These are phyloP conservation scores for Leccinum cinnamomeum DNA, from an alignment of 1,284 basidiomycete genomes.

Conservation along the genomic window DNA sequence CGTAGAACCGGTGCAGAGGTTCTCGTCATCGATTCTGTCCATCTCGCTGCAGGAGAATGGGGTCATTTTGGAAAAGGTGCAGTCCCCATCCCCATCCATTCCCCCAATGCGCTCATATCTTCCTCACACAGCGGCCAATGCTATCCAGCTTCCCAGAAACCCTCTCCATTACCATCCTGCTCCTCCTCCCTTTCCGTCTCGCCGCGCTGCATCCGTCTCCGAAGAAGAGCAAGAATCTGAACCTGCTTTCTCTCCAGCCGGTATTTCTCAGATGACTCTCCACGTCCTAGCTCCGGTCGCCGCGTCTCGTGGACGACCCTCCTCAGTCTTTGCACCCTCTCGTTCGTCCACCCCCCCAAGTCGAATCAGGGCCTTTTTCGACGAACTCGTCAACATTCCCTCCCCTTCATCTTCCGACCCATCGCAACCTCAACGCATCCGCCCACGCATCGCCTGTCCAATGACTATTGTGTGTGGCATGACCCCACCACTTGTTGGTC, in stretches of 20 bases:
- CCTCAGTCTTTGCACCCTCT: conserved; percentile 43
- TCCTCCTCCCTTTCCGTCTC: conserved; percentile 28
- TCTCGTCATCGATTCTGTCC: conserved; percentile 75
- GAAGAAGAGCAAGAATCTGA: conserved; percentile 47
- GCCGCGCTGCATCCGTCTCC: conserved; percentile 41
- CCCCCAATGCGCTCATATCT: conserved; percentile 10
- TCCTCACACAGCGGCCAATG: conserved; percentile 51
- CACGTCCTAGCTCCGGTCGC: conserved; percentile 54
- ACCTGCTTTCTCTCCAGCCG: conserved; percentile 29
- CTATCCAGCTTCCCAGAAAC: conserved; percentile 66
- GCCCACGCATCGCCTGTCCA: conserved; percentile 71
- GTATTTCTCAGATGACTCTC: conserved; percentile 57
- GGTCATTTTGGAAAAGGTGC: conserved; percentile 74
- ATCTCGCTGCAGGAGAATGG: conserved; percentile 79
- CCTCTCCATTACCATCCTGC: conserved; percentile 64
- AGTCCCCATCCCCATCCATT: conserved; percentile 12
- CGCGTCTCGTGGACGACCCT: conserved; percentile 41
- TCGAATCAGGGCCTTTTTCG: conserved; percentile 69
- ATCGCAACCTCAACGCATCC: conserved; percentile 27
- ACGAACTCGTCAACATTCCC: conserved; percentile 67
- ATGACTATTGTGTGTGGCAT: conserved; percentile 83
- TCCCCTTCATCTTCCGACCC: conserved; percentile 35
- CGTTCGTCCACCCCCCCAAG: conserved; percentile 45
- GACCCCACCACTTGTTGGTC: conserved; percentile 60
- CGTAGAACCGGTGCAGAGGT: conserved; percentile 73